These are phyloP conservation scores for Fusarium decemcellulare DNA, from an alignment of 2,329 filamentous ascomycete species.

Conservation along the genomic window DNA sequence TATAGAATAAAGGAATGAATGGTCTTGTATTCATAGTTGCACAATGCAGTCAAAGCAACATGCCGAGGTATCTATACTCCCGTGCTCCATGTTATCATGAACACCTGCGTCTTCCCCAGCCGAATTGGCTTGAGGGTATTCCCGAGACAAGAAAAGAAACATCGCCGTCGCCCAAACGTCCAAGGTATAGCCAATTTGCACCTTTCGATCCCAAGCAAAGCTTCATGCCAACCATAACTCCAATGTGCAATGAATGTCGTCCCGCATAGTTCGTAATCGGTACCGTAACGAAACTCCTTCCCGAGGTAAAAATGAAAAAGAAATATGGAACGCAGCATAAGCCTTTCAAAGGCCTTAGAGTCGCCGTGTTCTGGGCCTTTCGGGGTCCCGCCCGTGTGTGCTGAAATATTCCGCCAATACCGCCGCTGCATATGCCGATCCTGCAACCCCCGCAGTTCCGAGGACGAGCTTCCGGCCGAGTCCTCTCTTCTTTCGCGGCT, in stretches of 20 bases:
- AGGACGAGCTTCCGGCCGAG: slow-evolving; percentile 64
- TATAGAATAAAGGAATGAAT: slow-evolving; percentile 17
- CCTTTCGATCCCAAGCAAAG: not conserved
- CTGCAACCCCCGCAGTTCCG: slow-evolving; percentile 69
- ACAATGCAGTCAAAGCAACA: slow-evolving; percentile 10
- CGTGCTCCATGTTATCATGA: slow-evolving; percentile 30
- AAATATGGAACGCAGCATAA: not conserved
- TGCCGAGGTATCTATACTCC: slow-evolving; percentile 41
- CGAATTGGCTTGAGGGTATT: not conserved
- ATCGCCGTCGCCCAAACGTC: not conserved
- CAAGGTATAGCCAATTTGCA: not conserved
- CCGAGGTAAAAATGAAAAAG: too few species aligned
- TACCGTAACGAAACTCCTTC: too few species aligned
- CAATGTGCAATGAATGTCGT: slow-evolving; percentile 6
- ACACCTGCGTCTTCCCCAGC: slow-evolving; percentile 2
- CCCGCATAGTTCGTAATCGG: not conserved
- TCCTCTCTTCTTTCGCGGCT: slow-evolving; percentile 54
- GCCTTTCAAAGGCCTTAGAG: slow-evolving; percentile 1
- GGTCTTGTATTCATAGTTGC: slow-evolving; percentile 22
- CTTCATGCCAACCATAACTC: slow-evolving; percentile 18
- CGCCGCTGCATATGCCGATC: slow-evolving; percentile 70
- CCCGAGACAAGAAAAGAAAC: slow-evolving; percentile 11
- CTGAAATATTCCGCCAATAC: slow-evolving; percentile 71
- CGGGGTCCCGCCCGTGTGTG: slow-evolving; percentile 55
- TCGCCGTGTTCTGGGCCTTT: slow-evolving; percentile 42